Base-by-base conservation (phyloP, 2,329 filamentous ascomycete species). In the Aquanectria penicillioides region DNA sequence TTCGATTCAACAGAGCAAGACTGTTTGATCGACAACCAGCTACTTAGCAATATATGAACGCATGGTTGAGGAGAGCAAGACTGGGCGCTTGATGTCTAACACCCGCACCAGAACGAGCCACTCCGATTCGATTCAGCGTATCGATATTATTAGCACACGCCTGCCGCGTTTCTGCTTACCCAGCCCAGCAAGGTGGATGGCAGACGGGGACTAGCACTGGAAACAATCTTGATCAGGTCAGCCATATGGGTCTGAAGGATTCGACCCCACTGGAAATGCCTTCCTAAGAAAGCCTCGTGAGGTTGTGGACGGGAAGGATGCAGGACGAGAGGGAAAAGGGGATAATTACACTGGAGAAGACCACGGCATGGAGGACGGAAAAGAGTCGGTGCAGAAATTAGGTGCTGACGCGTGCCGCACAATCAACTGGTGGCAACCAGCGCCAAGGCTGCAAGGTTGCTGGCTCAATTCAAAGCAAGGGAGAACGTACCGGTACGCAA, bases 351-450 rank as follows among this genome's bases (percentile, higher is more conserved):
- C n/a, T n/a, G n/a, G n/a, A n/a, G n/a, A n/a, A n/a, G n/a, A n/a
- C n/a, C n/a, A 25, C 26, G 15, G 15, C 6, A 33, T 18, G 15
- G 22, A 44, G 23, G 13, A 6, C 17, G 12, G 7, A 31, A 22
- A 15, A 15, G 33, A 28, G 43, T 15, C 20, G 46, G 60, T 44
- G 46, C 48, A 41, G 50, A 68, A 68, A 68, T 69, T 67, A 64
- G 60, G 53, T 62, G 61, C 65, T 68, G 67, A 69, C 67, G 65
- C 49, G 57, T 65, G 54, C 60, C 25, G n/a, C 47, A 34, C 38
- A 18, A 36, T 46, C 23, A 18, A 23, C 12, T 37, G 46, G 46
- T 46, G 49, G 41, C 46, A 36, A 56, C 41, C 36, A 29, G 11
- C 17, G 48, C 33, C 43, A 41, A 48, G 26, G 28, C 49, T 52